These are phyloP conservation scores for Termitomyces heimii DNA, from an alignment of 768 basidiomycete genomes.

Conservation along the genomic window DNA sequence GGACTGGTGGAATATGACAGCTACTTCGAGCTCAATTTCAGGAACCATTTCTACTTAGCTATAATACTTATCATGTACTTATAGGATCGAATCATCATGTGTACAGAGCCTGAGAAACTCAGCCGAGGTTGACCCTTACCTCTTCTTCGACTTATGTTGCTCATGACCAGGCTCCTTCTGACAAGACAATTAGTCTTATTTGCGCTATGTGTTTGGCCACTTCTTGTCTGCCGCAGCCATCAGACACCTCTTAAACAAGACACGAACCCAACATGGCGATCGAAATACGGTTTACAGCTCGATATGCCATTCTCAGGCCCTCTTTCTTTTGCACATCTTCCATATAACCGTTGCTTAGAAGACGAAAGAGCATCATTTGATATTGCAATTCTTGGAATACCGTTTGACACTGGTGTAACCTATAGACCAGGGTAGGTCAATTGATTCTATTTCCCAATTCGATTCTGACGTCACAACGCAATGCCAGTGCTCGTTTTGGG, in stretches of 20 bases:
- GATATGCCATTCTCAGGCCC: constrained; percentile 80
- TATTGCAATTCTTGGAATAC: constrained; percentile 76
- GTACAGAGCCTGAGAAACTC: neutral
- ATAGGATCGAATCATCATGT: neutral
- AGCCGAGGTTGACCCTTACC: neutral
- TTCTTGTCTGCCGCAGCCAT: neutral
- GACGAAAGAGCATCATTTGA: constrained; percentile 51
- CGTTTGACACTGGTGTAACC: constrained; percentile 68
- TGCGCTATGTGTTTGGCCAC: neutral
- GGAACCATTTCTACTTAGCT: neutral
- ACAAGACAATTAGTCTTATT: neutral
- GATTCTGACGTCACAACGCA: neutral
- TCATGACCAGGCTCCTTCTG: neutral
- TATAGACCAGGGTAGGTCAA: constrained; percentile 46
- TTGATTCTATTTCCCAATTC: neutral
- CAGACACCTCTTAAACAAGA: constrained; percentile 8
- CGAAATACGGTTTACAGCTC: constrained; percentile 69
- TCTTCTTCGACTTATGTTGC: neutral
- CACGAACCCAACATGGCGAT: constrained; percentile 43
- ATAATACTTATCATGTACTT: neutral
- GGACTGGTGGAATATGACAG: constrained; percentile 18
- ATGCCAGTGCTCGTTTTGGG: constrained; percentile 76
- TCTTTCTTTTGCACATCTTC: constrained; percentile 76
- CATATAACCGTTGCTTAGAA: constrained; percentile 68
- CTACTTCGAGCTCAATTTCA: neutral